phyloP scores from a whole-genome alignment of 495 filamentous ascomycete species.

The Neurospora tetrasperma region DNA sequence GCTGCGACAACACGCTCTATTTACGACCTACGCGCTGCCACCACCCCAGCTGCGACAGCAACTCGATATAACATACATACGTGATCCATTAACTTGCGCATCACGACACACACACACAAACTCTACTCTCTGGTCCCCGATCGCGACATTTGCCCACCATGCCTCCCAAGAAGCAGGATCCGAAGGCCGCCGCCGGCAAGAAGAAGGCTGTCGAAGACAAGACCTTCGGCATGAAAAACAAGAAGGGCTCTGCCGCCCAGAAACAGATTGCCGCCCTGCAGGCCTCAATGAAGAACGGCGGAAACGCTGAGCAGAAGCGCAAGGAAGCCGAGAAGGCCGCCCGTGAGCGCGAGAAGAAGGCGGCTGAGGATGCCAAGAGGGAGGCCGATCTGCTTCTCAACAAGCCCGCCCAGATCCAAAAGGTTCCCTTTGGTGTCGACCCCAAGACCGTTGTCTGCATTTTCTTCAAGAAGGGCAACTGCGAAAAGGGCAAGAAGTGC shows the following conservation, averaged over 20 bases:
- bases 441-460: conserved; percentile 96
- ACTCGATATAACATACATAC: not conserved
- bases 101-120: not conserved
- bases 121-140: not conserved
- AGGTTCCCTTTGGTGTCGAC: conserved; percentile 94
- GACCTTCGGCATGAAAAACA: conserved; percentile 99
- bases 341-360: conserved; percentile 71
- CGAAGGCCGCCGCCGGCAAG: conserved; percentile 35
- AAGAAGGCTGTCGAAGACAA: conserved; percentile 79
- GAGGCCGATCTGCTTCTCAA: conserved; percentile 74
- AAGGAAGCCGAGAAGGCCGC: conserved; percentile 84
- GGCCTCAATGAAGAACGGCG: conserved; percentile 57
- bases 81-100: conserved; percentile 1
- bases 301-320: conserved; percentile 72
- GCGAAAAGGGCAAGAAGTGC: conserved; percentile 95
- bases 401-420: conserved; percentile 91
- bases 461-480: conserved; percentile 93
- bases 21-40: not conserved
- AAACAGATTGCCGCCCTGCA: conserved; percentile 76
- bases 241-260: conserved; percentile 87
- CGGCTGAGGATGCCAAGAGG: conserved; percentile 69
- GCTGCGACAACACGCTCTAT: not conserved
- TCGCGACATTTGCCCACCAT: conserved; percentile 43
- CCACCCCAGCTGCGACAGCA: not conserved
- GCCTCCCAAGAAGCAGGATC: conserved; percentile 77